A percentile compares a stretch with the other conserved stretches of the same genome.
These are phyloP conservation scores for Fusarium duplospermum DNA, from an alignment of 2,329 filamentous ascomycete genomes.

Conservation along the genomic window DNA sequence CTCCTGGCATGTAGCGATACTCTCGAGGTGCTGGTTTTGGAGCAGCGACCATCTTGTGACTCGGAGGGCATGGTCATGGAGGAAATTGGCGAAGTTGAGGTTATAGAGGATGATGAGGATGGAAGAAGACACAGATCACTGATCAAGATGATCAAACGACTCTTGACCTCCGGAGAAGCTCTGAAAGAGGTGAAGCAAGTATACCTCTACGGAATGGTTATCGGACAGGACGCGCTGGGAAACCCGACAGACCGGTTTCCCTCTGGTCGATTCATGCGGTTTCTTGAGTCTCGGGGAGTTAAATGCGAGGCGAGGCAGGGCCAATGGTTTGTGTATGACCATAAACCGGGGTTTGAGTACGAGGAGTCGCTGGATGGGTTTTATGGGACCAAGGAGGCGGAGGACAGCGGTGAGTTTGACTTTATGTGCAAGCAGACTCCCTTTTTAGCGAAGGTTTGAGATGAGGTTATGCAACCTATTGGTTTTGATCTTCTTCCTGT, in stretches of 20 bases:
- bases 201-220: slow-evolving; percentile 17
- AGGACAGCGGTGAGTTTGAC: background rate
- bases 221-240: rapidly evolving
- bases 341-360: too few relatives aligned
- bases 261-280: background rate
- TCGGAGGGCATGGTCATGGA: too few relatives aligned
- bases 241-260: background rate
- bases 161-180: background rate
- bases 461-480: too few relatives aligned
- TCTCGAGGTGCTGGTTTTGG: slow-evolving; percentile 20
- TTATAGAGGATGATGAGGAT: slow-evolving; percentile 1
- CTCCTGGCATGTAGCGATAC: background rate
- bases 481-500: too few relatives aligned
- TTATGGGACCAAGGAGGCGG: background rate
- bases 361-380: background rate
- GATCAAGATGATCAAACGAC: background rate
- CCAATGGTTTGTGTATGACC: slow-evolving; percentile 12
- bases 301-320: slow-evolving; percentile 26
- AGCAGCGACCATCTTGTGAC: slow-evolving; percentile 19
- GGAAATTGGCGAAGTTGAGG: too few relatives aligned
- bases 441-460: background rate
- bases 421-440: background rate
- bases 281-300: background rate
- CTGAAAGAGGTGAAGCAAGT: background rate
- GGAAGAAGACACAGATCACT: background rate